Base-by-base conservation (phyloP, 1,284 basidiomycete species). In the Moesziomyces globuligerus region DNA sequence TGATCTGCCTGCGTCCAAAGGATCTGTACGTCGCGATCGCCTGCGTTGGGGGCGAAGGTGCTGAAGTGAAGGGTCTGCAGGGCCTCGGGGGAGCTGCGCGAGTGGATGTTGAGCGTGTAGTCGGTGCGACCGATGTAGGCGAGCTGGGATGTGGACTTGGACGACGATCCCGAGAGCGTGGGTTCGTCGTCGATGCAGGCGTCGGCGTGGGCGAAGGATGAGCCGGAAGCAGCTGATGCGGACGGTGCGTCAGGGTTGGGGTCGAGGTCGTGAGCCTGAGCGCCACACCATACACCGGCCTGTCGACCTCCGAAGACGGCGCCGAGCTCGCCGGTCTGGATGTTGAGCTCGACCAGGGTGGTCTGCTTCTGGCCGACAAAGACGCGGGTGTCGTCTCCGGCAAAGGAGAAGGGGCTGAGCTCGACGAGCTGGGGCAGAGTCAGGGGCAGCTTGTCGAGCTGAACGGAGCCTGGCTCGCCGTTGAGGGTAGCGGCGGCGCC, bases 291-390 rank as follows among this genome's bases (percentile, higher is more conserved):
- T 3, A 69, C 61, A 7, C 71, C 59, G 24, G 54, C 53, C 29
- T 70, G 72, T 13, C 66, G 48, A 17, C 81, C 78, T 38, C 89
- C 89, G 48, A 93, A 86, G 0, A 89, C 89, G 7, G 89, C 90
- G 81, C 90, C 91, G 57, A 95, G 86, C 70, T 86, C 87, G 2
- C 93, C 93, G 0, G 92, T 92, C 77, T 90, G 89, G 42, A 94
- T 83, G 79, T 94, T 91, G 13, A 95, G 85, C 38, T 91, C 85
- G 32, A 95, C 83, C 24, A 94, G 81, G 0, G 89, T 90, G 0
- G 91, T 93, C 81, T 92, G 89, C 83, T 94, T 94, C 80, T 87
- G 87, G 4, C 92, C 93, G 1, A 93, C 88, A 80, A 94, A 94
- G 15, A 92, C 86, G 39, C 90, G 87, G 83, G 71, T 88, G 86